Base-by-base conservation (phyloP, 129 eudicot genomes). In the Tagetes erecta region DNA sequence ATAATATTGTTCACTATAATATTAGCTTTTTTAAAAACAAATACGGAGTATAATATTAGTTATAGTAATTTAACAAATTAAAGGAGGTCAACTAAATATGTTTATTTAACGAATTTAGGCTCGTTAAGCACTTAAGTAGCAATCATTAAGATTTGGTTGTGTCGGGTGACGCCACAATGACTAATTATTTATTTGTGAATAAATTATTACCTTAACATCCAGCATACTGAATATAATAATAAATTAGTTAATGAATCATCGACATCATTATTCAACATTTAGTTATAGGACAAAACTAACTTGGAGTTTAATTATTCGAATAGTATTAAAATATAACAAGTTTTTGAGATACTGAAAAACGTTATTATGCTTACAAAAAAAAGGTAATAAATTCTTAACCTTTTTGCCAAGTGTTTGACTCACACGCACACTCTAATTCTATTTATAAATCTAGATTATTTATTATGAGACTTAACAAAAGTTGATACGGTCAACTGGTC, bases 71-170 rank as follows among this genome's bases (percentile, higher is more conserved):
- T 20, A 20, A 20, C 27, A 20, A 20, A 20, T 20, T 20, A 20
- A 20, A 20, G 27, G 27, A 20, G 14, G 77, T 64, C 82, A 72
- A 63, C 82, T 62, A 49, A 50, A 36, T 63, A 41, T 40, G 64
- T 65, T 50, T 33, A 12, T 78, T 62, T 51, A 41, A 78, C 58
- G 71, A 41, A 56, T 67, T 41, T 76, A 10, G 37, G 68, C 4
- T 51, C 20, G 59, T 8, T 73, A 58, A 73, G 36, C 45, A 31
- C 78, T 56, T 63, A 71, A 78, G 77, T 78, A 62, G 57, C 82
- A 4, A 63, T 78, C 73, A 64, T 39, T 71, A 71, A 52, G 72
- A 78, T 78, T 63, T 78, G 77, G 67, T 72, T 79, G 73, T 64
- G 78, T 64, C 70, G 35, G 67, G 14, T 44, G 59, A 56, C 60